Percentiles rank a stretch among this genome's conserved stretches.
Conservation (phyloP, 495 filamentous ascomycete genomes). For the Xylaria scruposa region DNA sequence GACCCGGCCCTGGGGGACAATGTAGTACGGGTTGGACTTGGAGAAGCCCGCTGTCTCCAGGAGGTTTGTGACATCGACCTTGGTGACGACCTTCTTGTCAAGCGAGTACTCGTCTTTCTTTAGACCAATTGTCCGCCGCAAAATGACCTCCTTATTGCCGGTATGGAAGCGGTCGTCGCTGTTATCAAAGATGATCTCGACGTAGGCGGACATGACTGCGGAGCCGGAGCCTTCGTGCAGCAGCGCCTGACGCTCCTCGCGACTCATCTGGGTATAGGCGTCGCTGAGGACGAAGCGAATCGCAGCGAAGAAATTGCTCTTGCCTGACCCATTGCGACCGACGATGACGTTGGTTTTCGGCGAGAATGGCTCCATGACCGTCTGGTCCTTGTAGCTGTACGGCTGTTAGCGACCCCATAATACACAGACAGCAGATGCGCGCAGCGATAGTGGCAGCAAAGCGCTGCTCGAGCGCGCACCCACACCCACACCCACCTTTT, state of each 20-base stretch:
- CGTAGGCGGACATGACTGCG: constrained; percentile 98
- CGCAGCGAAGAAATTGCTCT: constrained; percentile 99
- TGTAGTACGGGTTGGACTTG: constrained; percentile 98
- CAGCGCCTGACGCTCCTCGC: constrained; percentile 93
- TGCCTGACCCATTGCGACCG: constrained; percentile 97
- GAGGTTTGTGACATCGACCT: constrained; percentile 92
- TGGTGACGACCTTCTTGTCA: constrained; percentile 94
- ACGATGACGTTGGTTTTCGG: constrained; percentile 99
- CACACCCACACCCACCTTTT: constrained; percentile 72
- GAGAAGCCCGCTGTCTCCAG: constrained; percentile 97
- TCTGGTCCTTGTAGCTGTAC: constrained; percentile 96
- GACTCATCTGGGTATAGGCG: constrained; percentile 94
- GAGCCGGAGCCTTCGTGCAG: constrained; percentile 97
- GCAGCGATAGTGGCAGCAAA: constrained; percentile 1
- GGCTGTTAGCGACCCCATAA: constrained; percentile 28
- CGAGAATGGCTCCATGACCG: constrained; percentile 97
- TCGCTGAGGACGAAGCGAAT: constrained; percentile 98
- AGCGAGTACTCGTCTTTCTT: constrained; percentile 99
- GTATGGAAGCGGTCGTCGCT: constrained; percentile 95
- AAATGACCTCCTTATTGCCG: constrained; percentile 84
- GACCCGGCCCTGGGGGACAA: constrained; percentile 96
- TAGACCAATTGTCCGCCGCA: constrained; percentile 91
- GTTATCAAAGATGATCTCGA: constrained; percentile 99
- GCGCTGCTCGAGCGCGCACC: constrained; percentile 1
- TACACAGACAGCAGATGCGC: not conserved